phyloP scores from a whole-genome alignment of 2,329 filamentous ascomycete species.

The Penicillium sp. region DNA sequence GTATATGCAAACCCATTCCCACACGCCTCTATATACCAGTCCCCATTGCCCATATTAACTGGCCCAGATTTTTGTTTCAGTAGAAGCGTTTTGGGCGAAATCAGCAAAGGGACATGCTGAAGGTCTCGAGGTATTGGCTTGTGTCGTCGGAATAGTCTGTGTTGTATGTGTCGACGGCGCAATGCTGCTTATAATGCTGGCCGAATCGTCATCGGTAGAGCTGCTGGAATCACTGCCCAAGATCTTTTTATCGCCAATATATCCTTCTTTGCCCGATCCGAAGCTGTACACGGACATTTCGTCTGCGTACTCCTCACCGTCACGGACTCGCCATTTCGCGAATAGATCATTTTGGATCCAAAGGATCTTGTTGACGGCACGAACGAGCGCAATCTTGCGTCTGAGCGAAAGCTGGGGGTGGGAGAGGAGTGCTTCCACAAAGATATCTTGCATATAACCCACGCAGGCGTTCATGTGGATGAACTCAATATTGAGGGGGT shows the following conservation, averaged over 20 bases:
- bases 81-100: constrained; percentile 26
- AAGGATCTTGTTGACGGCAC: constrained; percentile 77
- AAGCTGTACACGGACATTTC: constrained; percentile 47
- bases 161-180: constrained; percentile 24
- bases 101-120: constrained; percentile 39
- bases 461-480: constrained; percentile 74
- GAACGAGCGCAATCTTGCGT: constrained; percentile 73
- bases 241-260: constrained; percentile 65
- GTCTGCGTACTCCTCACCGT: constrained; percentile 64
- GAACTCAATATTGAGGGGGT: constrained; percentile 78
- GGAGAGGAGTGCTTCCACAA: constrained; percentile 74
- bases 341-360: constrained; percentile 90
- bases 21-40: constrained; percentile 23
- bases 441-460: constrained; percentile 75
- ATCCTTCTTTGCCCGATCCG: constrained; percentile 63
- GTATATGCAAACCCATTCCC: not conserved
- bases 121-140: not conserved
- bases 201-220: constrained; percentile 37
- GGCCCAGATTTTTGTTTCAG: constrained; percentile 39
- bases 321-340: constrained; percentile 77
- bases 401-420: constrained; percentile 68
- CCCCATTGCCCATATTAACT: constrained; percentile 15
- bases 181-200: constrained; percentile 32
- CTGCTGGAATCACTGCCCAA: constrained; percentile 37
- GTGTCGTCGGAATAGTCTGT: constrained; percentile 10